Base-by-base conservation (phyloP, 2,329 filamentous ascomycete genomes). In the Grosmannia penicillata region DNA sequence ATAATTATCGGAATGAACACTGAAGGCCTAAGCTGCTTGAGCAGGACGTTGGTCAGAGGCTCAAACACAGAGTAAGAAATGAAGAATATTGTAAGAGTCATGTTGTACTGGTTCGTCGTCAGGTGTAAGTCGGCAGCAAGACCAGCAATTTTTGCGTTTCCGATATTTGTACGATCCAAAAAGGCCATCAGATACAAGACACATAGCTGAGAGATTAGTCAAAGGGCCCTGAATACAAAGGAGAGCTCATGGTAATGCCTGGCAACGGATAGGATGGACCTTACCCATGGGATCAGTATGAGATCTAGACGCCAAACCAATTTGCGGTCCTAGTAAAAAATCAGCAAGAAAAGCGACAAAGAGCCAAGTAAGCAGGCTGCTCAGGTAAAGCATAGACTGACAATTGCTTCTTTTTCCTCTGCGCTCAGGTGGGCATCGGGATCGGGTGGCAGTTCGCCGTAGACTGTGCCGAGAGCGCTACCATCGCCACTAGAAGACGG, bases 1-100 rank as follows among this genome's bases (percentile, higher is more conserved):
- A 94, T 93, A 51, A 93, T 93, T 24, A 70, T 62, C 3, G 85
- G 81, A 39, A 93, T 75, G 53, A 93, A 94, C 38, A 87, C 60
- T 28, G 78, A 83, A 0, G 86, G 86, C 1, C 75, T 69, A 44
- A 83, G 61, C 15, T 67, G 70, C 59, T 93, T 93, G 42, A 93
- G 73, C 19, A 93, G 58, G 33, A 89, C 63, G 53, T 93, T 93
- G 43, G 82, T 85, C 31, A 86, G 49, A 0, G 76, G 75, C 54
- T 91, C 84, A 45, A 84, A 86, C 25, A 86, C 58, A 3, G 82
- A 70, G 54, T 94, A 94, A 1, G 81, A 85, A 36, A 93, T 67
- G 60, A 93, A 93, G 62, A 93, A 93, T 48, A 93, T 79, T 25
- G 81, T 83, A 8, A 93, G 65, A 0, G 77, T 72, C 18, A 71